Evolutionary conservation across 805 yeast genomes (phyloP).

Genomic region (Saturnispora bothae): DNA sequence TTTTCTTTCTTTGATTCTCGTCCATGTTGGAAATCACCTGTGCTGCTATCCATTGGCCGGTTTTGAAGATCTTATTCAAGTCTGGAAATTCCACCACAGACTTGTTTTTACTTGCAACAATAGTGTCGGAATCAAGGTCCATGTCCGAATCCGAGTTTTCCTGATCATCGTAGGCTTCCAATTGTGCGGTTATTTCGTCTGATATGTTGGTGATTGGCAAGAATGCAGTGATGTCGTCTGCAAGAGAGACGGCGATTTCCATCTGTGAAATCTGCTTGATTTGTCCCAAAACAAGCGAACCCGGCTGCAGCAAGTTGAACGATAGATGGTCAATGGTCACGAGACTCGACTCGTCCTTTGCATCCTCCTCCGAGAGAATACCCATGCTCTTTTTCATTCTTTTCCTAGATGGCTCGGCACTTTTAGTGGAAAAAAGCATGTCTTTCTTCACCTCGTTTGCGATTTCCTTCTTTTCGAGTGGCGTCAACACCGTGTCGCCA

Average conservation of each 20-base stretch:
- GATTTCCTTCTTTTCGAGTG: constrained; percentile 85
- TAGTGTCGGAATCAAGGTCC: constrained; percentile 13
- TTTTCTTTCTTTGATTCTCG: constrained; percentile 41
- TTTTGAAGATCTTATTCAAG: constrained; percentile 40
- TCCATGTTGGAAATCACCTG: constrained; percentile 44
- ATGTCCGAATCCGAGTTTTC: constrained; percentile 31
- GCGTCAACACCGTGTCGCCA: constrained; percentile 76
- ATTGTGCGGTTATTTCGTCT: constrained; percentile 41
- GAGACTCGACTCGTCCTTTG: constrained; percentile 18
- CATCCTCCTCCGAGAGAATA: constrained; percentile 20
- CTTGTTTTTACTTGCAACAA: constrained; percentile 20
- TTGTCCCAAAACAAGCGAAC: constrained; percentile 71
- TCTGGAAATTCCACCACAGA: constrained; percentile 42
- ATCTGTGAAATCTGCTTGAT: constrained; percentile 46
- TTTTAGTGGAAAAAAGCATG: constrained; percentile 44
- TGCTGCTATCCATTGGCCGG: constrained; percentile 86
- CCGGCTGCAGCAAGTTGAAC: constrained; percentile 56
- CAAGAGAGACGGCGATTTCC: constrained; percentile 61
- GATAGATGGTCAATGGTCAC: constrained; percentile 51
- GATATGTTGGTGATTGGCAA: constrained; percentile 69
- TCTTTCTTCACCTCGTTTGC: constrained; percentile 88
- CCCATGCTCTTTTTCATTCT: constrained; percentile 24
- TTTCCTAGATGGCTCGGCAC: constrained; percentile 20
- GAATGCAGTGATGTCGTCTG: constrained; percentile 74
- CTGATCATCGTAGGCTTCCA: constrained; percentile 49